These are phyloP conservation scores for Aspergillus fructus DNA, from an alignment of 2,329 filamentous ascomycete genomes.

Conservation along the genomic window DNA sequence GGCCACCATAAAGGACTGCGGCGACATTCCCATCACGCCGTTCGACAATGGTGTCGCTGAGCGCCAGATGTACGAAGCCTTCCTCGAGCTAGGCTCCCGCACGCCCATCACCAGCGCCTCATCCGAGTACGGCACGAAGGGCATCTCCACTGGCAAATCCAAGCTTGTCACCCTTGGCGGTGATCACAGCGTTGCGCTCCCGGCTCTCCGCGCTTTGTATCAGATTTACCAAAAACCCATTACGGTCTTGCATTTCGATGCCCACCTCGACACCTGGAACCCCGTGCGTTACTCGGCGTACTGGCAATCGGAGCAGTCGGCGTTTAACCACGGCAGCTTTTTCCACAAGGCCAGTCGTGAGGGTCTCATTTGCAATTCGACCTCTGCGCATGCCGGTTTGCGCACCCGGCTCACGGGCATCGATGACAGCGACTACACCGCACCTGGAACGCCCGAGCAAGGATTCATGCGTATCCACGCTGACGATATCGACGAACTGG, in stretches of 20 bases:
- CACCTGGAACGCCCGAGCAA: slow-evolving; percentile 64
- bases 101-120: slow-evolving; percentile 34
- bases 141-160: slow-evolving; percentile 38
- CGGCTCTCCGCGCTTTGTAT: slow-evolving; percentile 66
- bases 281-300: slow-evolving; percentile 72
- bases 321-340: slow-evolving; percentile 87
- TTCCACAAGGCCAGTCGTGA: slow-evolving; percentile 86
- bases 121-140: slow-evolving; percentile 27
- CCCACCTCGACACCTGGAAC: slow-evolving; percentile 83
- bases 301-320: slow-evolving; percentile 69
- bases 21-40: slow-evolving; percentile 83
- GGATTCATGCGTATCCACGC: slow-evolving; percentile 78
- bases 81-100: slow-evolving; percentile 63
- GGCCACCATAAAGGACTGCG: slow-evolving; percentile 81
- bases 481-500: slow-evolving; percentile 84
- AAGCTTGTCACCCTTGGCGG: slow-evolving; percentile 70
- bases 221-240: slow-evolving; percentile 62
- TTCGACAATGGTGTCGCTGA: slow-evolving; percentile 82
- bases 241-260: slow-evolving; percentile 74
- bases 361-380: slow-evolving; percentile 71
- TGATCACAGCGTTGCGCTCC: slow-evolving; percentile 70
- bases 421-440: slow-evolving; percentile 67
- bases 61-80: slow-evolving; percentile 80
- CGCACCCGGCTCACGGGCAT: slow-evolving; percentile 71
- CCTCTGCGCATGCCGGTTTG: slow-evolving; percentile 78